These are phyloP conservation scores for Coemansia sp. DNA, from an alignment of 192 early-diverging fungal species.

Conservation along the genomic window DNA sequence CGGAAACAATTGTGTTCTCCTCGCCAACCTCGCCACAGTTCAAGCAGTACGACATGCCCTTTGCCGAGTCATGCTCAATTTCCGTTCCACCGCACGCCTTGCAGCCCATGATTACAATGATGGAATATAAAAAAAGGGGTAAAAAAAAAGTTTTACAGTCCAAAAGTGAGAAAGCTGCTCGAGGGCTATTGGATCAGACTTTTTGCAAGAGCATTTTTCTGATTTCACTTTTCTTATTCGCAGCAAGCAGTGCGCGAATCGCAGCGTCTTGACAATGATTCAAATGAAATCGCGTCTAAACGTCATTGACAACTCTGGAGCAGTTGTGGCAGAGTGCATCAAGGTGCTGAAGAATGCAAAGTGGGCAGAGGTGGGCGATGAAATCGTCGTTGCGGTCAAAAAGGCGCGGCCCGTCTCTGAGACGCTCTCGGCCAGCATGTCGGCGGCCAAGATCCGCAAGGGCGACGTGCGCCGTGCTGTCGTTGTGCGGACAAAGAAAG, in stretches of 20 bases:
- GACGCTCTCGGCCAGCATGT: slow-evolving; percentile 49
- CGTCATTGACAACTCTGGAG: slow-evolving; percentile 98
- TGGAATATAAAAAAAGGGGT: too few relatives aligned
- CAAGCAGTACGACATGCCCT: slow-evolving; percentile 71
- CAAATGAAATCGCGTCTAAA: slow-evolving; percentile 76
- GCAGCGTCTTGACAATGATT: slow-evolving; percentile 57
- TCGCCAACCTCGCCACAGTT: slow-evolving; percentile 73
- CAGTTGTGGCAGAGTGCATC: slow-evolving; percentile 91
- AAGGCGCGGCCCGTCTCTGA: slow-evolving; percentile 77
- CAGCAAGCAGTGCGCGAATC: neutral
- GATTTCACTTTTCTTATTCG: neutral
- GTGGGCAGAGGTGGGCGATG: slow-evolving; percentile 76
- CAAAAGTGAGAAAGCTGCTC: neutral
- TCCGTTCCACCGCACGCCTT: slow-evolving; percentile 56
- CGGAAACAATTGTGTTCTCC: slow-evolving; percentile 89
- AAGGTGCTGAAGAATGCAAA: slow-evolving; percentile 79
- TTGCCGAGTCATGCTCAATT: slow-evolving; percentile 66
- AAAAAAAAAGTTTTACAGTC: neutral
- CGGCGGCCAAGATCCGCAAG: slow-evolving; percentile 77
- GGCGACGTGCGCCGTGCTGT: slow-evolving; percentile 91
- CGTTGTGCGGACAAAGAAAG: slow-evolving; percentile 86
- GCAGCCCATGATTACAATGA: slow-evolving; percentile 60
- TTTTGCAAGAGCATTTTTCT: too few relatives aligned
- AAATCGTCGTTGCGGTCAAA: slow-evolving; percentile 94
- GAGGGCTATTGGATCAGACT: too few relatives aligned